Evolutionary conservation across 352 stramenopile species (phyloP).

Genomic region (Pythium sp.): DNA sequence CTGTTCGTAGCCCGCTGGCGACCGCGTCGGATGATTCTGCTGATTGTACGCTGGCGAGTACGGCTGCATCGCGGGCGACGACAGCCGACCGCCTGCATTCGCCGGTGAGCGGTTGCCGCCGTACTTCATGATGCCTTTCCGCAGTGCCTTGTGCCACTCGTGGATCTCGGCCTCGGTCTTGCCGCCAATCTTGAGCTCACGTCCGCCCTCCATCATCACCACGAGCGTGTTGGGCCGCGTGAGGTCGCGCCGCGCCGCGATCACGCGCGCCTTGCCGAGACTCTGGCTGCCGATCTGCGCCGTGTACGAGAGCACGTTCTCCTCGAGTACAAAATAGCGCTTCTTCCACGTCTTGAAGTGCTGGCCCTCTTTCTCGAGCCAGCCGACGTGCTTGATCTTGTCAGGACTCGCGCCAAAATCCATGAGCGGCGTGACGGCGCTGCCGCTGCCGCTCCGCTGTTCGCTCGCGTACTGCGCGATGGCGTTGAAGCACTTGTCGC

Average conservation of each 20-base stretch:
- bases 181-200: slow-evolving; percentile 62
- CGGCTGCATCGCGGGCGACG: not conserved
- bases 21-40: too few relatives aligned
- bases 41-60: not conserved
- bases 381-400: slow-evolving; percentile 67
- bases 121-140: slow-evolving; percentile 35
- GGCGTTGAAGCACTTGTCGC: slow-evolving; percentile 67
- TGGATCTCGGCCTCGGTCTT: slow-evolving; percentile 66
- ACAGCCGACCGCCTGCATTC: slow-evolving; percentile 2
- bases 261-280: slow-evolving; percentile 51
- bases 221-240: slow-evolving; percentile 58
- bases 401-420: slow-evolving; percentile 3
- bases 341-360: slow-evolving; percentile 78
- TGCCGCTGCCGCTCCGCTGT: slow-evolving; percentile 13
- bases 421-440: not conserved
- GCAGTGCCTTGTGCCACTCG: slow-evolving; percentile 68
- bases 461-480: slow-evolving; percentile 50
- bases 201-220: slow-evolving; percentile 59
- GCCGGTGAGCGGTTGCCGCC: slow-evolving; percentile 30
- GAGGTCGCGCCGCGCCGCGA: slow-evolving; percentile 53
- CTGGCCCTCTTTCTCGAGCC: slow-evolving; percentile 78
- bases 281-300: slow-evolving; percentile 43
- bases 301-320: slow-evolving; percentile 63
- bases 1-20: too few relatives aligned
- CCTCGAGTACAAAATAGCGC: slow-evolving; percentile 68